Evolutionary conservation across 2,329 filamentous ascomycete genomes (phyloP).

Genomic region (Xylariaceae sp.): DNA sequence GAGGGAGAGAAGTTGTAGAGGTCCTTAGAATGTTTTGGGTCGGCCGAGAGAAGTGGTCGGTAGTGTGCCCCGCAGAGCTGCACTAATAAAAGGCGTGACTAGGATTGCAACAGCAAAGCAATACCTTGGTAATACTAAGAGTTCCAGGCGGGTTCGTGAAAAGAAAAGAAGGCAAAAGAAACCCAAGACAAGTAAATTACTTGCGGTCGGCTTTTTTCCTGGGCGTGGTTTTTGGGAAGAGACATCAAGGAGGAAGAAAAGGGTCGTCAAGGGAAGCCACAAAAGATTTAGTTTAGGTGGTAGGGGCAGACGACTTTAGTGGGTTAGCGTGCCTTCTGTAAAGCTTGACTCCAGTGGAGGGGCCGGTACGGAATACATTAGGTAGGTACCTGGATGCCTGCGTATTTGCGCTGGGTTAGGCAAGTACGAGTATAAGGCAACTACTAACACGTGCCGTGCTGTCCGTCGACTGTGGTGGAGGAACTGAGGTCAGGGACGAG

Average conservation of each 20-base stretch:
- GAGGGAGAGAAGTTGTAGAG: not conserved
- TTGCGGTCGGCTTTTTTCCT: not conserved
- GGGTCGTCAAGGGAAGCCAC: no score
- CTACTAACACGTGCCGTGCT: no score
- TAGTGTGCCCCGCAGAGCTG: slow-evolving; percentile 19
- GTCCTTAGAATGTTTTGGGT: slow-evolving; percentile 2
- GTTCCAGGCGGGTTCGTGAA: not conserved
- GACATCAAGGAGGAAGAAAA: not conserved
- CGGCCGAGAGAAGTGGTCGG: slow-evolving; percentile 1
- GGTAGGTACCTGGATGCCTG: not conserved
- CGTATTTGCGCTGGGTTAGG: no score
- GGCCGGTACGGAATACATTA: not conserved
- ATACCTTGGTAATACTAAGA: not conserved
- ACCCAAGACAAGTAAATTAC: not conserved
- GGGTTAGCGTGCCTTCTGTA: no score
- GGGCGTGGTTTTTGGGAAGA: not conserved
- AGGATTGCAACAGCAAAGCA: slow-evolving; percentile 6
- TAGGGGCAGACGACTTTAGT: no score
- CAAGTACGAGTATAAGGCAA: no score
- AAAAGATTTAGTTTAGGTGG: no score
- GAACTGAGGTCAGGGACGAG: no score
- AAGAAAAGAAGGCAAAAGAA: not conserved
- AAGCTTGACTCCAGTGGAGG: not conserved
- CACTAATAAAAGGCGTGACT: slow-evolving; percentile 13
- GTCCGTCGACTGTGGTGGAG: no score